A percentile compares a stretch with the other conserved stretches of the same genome.
phyloP scores from a whole-genome alignment of 1,284 basidiomycete genomes.

The Ganoderma lingzhi region DNA sequence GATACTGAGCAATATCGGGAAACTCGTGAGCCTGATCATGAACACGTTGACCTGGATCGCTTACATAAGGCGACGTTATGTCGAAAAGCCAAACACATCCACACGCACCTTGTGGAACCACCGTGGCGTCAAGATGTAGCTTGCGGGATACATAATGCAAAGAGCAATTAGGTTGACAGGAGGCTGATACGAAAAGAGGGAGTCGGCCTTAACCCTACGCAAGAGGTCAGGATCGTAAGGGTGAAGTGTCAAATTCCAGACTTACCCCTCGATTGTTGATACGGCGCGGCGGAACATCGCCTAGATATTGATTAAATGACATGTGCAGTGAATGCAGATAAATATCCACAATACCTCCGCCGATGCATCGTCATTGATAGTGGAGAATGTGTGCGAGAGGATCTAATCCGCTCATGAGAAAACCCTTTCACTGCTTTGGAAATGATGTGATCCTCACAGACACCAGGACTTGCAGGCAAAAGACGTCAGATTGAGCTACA shows the following conservation, averaged over 20 bases:
- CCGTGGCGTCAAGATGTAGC: conserved; percentile 76
- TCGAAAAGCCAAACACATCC: conserved; percentile 11
- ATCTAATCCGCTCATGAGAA: conserved; percentile 60
- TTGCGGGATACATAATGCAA: conserved; percentile 83
- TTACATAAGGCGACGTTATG: conserved; percentile 19
- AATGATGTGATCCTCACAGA: conserved; percentile 58
- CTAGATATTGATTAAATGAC: conserved; percentile 45
- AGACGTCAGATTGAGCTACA: conserved; percentile 14
- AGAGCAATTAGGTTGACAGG: conserved; percentile 89
- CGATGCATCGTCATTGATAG: conserved; percentile 89
- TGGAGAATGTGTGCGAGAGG: conserved; percentile 92
- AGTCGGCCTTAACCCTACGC: conserved; percentile 83
- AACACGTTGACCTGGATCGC: conserved; percentile 81
- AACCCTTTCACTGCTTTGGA: no score
- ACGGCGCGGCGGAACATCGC: conserved; percentile 94
- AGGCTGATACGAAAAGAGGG: conserved; percentile 92
- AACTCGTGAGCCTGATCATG: conserved; percentile 83
- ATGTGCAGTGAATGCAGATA: neutral
- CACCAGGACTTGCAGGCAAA: conserved; percentile 64
- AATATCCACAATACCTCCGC: conserved; percentile 71
- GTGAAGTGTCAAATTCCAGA: neutral
- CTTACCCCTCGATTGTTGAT: conserved; percentile 87
- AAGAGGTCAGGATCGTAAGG: neutral
- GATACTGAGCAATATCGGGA: conserved; percentile 86
- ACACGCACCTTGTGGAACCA: conserved; percentile 84